These are phyloP conservation scores for Thelonectria discophora DNA, from an alignment of 2,329 filamentous ascomycete species.

Conservation along the genomic window DNA sequence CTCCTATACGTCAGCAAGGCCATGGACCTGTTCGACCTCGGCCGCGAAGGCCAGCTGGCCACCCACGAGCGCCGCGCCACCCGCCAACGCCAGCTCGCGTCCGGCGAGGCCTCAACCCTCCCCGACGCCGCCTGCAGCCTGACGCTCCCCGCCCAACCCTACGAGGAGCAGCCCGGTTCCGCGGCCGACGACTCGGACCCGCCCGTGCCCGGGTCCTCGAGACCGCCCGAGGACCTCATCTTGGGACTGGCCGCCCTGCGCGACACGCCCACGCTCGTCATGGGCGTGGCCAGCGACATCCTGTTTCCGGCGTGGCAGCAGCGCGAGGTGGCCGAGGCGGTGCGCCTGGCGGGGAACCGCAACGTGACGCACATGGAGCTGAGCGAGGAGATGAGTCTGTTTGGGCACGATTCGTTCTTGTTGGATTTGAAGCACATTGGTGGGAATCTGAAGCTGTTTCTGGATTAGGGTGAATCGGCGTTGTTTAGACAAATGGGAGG, in stretches of 20 bases:
- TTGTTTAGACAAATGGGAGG: neutral
- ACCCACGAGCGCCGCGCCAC: conserved; percentile 69
- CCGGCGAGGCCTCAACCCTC: conserved; percentile 60
- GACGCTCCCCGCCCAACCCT: conserved; percentile 83
- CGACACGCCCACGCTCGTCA: conserved; percentile 83
- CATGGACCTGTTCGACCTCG: conserved; percentile 97
- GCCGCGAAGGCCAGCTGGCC: conserved; percentile 72
- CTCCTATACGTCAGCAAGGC: conserved; percentile 96
- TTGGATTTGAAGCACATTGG: conserved; percentile 93
- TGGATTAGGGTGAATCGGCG: conserved; percentile 64
- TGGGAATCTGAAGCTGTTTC: conserved; percentile 80
- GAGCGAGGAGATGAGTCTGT: conserved; percentile 91
- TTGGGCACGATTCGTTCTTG: conserved; percentile 96
- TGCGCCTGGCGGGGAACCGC: conserved; percentile 79
- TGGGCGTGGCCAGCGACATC: conserved; percentile 96
- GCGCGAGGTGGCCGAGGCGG: conserved; percentile 86
- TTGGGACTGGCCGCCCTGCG: conserved; percentile 75
- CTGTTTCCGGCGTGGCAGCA: conserved; percentile 99
- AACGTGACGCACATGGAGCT: conserved; percentile 89
- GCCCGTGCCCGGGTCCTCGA: conserved; percentile 48
- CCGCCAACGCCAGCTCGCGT: conserved; percentile 66
- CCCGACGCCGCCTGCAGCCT: conserved; percentile 69
- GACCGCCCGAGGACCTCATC: conserved; percentile 82
- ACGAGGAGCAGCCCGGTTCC: conserved; percentile 78
- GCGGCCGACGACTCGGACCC: conserved; percentile 46